phyloP scores from a whole-genome alignment of 2,329 filamentous ascomycete species.

The Arthrobotrys sphaeroides region DNA sequence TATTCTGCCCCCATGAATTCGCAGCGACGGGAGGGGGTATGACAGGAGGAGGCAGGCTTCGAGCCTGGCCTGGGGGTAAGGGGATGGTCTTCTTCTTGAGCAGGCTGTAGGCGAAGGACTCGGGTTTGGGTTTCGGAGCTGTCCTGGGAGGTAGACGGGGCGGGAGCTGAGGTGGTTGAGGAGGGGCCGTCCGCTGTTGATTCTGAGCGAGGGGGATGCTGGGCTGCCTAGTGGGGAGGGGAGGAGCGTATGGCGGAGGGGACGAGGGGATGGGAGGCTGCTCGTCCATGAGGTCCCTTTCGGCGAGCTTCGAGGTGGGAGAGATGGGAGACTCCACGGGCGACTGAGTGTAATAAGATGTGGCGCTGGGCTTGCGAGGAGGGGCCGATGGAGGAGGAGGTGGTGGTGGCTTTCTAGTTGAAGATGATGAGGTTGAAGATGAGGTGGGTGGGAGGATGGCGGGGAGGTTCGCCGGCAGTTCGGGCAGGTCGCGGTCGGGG shows the following conservation, averaged over 20 bases:
- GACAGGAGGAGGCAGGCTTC: conserved; percentile 20
- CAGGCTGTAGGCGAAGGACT: background rate
- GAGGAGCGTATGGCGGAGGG: conserved; percentile 21
- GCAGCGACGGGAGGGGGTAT: conserved; percentile 3
- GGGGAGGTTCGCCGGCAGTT: background rate
- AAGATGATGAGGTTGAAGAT: background rate
- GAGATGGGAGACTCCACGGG: background rate
- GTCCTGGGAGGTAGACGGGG: background rate
- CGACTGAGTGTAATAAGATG: background rate
- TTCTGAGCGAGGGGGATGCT: background rate
- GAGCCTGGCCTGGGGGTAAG: background rate
- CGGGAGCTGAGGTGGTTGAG: background rate
- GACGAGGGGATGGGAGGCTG: background rate
- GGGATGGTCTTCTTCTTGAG: background rate
- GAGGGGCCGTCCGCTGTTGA: background rate
- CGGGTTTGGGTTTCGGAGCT: background rate
- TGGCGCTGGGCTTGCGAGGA: conserved; percentile 1
- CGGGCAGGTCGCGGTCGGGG: too few species aligned
- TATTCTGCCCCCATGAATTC: conserved; percentile 27
- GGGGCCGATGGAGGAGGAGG: conserved; percentile 21
- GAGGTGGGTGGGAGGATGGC: background rate
- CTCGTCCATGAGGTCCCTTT: conserved; percentile 8
- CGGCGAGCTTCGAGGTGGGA: background rate
- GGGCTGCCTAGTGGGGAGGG: background rate
- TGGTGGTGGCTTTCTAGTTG: background rate